Base-by-base conservation (phyloP, 345 rosid genomes). In the Salix arbutifolia region DNA sequence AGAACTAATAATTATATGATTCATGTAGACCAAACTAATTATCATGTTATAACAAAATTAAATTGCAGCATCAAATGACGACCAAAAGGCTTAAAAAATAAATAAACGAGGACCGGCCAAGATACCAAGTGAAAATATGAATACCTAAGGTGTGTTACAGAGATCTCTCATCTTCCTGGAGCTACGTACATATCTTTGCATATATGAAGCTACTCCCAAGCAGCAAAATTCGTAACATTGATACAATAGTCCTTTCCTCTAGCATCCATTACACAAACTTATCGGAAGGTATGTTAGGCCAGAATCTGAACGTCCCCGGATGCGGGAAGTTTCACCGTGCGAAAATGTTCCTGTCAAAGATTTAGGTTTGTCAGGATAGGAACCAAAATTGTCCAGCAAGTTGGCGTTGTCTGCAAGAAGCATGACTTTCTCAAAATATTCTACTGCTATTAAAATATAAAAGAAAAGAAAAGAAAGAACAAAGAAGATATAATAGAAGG, bases 241-340 rank as follows among this genome's bases (percentile, higher is more conserved):
- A 89, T 0, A 72, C 87, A 4, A 90, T 85, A 75, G 76, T 94
- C 4, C 79, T 92, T 46, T 94, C 95, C 80, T 80, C 92, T 6
- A 92, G 96, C 28, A 7, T 78, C 76, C 83, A 76, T 14, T 79
- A 77, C 78, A 64, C 85, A 4, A 80, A 78, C 35, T 76, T 94
- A 68, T 97, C 98, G 74, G 89, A 71, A 84, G 89, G 74, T 92
- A 89, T 78, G 82, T 92, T 77, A 77, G 97, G 72, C 92, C 92
- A 46, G 88, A 85, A 73, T 80, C 90, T 8, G 92, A 94, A 52
- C 91, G 97, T 12, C 96, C 97, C 10, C 83, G 85, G 3, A 82
- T 92, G 52, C 81, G 86, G 0, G 94, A 92, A 79, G 92, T 94
- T 30, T 77, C 84, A 2, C 35, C 77, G 23, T 86, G 89, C 30